Conservation (phyloP, 2,329 filamentous ascomycete species). For the Aspergillus felis region DNA sequence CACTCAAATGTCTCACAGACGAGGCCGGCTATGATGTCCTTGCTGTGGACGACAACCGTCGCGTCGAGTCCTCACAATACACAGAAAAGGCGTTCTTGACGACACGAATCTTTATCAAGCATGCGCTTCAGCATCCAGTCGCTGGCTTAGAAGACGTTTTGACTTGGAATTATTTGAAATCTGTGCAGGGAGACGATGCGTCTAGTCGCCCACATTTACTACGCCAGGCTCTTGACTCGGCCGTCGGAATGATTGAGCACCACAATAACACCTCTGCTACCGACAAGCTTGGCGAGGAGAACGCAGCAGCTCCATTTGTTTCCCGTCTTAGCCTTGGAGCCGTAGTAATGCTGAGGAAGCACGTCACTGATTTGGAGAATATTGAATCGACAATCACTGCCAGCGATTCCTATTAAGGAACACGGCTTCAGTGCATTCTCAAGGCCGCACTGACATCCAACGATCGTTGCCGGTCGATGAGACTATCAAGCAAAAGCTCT, state of each 20-base stretch:
- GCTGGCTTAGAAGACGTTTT: conserved; percentile 51
- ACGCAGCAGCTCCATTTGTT: conserved; percentile 25
- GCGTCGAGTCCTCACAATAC: conserved; percentile 47
- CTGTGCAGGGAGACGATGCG: background rate
- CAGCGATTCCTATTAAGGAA: background rate
- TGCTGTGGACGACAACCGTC: conserved; percentile 44
- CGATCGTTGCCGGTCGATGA: background rate
- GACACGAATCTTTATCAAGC: conserved; percentile 49
- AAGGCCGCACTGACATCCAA: background rate
- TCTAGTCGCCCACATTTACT: conserved; percentile 19
- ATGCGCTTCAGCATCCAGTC: conserved; percentile 41
- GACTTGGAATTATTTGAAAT: conserved; percentile 47
- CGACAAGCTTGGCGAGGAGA: conserved; percentile 8
- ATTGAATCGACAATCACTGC: conserved; percentile 10
- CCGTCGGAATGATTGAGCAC: conserved; percentile 24
- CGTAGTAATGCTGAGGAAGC: conserved; percentile 28
- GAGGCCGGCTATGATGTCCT: conserved; percentile 59
- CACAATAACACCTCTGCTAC: conserved; percentile 19
- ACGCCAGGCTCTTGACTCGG: conserved; percentile 21
- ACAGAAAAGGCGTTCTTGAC: conserved; percentile 54
- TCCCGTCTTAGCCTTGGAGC: conserved; percentile 31
- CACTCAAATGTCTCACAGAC: conserved; percentile 32
- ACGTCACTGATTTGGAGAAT: conserved; percentile 23
- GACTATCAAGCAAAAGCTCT: background rate
- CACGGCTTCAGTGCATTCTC: background rate